These are phyloP conservation scores for Neurospora sp. DNA, from an alignment of 495 filamentous ascomycete species.

Conservation along the genomic window DNA sequence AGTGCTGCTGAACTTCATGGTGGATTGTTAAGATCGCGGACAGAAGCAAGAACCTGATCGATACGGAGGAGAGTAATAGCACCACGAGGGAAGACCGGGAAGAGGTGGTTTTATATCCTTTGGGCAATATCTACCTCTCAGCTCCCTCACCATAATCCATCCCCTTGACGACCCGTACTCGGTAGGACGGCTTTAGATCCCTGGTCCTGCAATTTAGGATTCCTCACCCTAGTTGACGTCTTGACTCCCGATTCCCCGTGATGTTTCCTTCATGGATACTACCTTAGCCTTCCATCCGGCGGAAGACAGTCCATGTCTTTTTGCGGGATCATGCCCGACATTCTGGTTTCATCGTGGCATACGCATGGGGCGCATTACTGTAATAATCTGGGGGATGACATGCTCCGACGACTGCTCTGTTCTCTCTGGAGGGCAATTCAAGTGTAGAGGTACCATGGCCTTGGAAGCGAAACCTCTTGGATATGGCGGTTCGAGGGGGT, in stretches of 20 bases:
- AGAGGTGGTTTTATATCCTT: background rate
- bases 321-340: background rate
- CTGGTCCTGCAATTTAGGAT: background rate
- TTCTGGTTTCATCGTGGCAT: background rate
- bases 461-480: background rate
- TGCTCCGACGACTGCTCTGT: background rate
- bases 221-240: background rate
- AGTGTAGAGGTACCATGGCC: background rate
- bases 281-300: background rate
- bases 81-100: background rate
- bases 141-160: background rate
- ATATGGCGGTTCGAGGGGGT: background rate
- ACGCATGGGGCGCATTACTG: background rate
- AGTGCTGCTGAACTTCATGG: conserved; percentile 26
- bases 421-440: background rate
- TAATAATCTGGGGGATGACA: background rate
- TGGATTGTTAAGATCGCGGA: background rate
- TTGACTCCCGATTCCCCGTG: background rate
- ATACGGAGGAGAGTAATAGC: background rate
- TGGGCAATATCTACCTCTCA: background rate
- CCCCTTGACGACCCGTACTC: background rate
- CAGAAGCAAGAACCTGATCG: background rate
- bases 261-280: background rate
- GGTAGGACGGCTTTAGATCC: background rate
- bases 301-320: background rate